Conservation (phyloP, 1,284 basidiomycete species). For the Apiotrichum akiyoshidainum region DNA sequence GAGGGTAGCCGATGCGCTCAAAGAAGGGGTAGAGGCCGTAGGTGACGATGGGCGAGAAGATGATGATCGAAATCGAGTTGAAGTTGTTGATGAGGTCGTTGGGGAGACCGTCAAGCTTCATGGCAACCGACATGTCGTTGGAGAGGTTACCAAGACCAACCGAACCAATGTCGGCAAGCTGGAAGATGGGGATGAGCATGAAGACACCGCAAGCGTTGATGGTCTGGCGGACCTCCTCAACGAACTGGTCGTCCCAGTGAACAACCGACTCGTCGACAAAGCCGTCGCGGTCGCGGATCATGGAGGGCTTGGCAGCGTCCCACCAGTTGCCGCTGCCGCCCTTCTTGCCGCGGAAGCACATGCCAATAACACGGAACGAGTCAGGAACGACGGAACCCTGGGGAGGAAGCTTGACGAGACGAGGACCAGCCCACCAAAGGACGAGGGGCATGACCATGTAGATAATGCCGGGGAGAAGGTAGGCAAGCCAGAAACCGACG, state of each 20-base stretch:
- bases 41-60: constrained; percentile 53
- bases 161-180: constrained; percentile 44
- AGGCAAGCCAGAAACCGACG: constrained; percentile 52
- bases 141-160: constrained; percentile 49
- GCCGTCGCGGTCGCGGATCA: constrained; percentile 39
- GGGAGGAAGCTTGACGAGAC: constrained; percentile 51
- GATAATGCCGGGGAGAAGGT: constrained; percentile 52
- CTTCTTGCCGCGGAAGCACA: constrained; percentile 32
- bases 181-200: constrained; percentile 53
- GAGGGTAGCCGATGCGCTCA: constrained; percentile 41
- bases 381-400: constrained; percentile 53
- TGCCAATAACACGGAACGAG: constrained; percentile 36
- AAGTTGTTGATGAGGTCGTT: constrained; percentile 55
- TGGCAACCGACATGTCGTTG: constrained; percentile 45
- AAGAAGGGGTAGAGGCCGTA: constrained; percentile 52
- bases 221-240: constrained; percentile 52
- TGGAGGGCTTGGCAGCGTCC: constrained; percentile 50
- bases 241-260: constrained; percentile 54
- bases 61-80: constrained; percentile 53
- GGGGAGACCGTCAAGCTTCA: constrained; percentile 51
- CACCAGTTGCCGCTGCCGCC: constrained; percentile 43
- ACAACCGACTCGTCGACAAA: constrained; percentile 44
- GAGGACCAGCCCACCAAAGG: constrained; percentile 47
- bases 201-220: constrained; percentile 54
- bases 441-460: constrained; percentile 53